phyloP scores from a whole-genome alignment of 2,329 filamentous ascomycete species.

The Fusarium secorum region DNA sequence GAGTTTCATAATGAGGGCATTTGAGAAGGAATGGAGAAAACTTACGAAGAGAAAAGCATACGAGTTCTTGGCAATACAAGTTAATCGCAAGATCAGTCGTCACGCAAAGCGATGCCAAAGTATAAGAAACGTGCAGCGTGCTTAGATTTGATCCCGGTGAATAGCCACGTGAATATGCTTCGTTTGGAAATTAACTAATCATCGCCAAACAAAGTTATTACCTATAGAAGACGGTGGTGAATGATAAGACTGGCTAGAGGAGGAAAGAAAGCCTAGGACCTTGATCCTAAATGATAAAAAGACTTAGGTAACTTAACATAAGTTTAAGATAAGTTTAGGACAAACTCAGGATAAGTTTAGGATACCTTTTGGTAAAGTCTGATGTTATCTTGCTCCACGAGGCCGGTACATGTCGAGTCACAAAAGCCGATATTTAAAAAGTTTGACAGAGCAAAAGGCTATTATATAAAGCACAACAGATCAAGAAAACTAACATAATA shows the following conservation, averaged over 20 bases:
- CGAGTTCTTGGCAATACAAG: not conserved
- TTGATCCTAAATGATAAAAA: not conserved
- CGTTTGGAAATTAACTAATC: accelerated
- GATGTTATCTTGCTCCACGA: too few species aligned
- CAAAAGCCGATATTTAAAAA: accelerated
- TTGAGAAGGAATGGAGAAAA: not conserved
- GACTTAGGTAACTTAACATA: not conserved
- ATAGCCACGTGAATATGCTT: accelerated
- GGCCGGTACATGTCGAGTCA: too few species aligned
- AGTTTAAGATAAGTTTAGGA: not conserved
- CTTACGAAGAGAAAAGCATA: not conserved
- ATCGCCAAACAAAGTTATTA: not conserved
- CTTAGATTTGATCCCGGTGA: not conserved
- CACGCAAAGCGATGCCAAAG: not conserved
- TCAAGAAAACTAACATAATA: not conserved
- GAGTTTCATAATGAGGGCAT: not conserved
- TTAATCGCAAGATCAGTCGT: too few species aligned
- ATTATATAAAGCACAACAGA: not conserved
- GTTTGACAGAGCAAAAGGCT: accelerated
- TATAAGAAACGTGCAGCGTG: not conserved
- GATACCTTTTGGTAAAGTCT: not conserved
- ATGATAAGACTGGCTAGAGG: not conserved
- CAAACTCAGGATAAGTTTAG: not conserved
- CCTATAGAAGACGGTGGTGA: not conserved
- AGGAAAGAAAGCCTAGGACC: not conserved